Percentiles rank a stretch among this genome's conserved stretches.
Conservation (phyloP, 495 filamentous ascomycete genomes). For the Aspergillus affinis region DNA sequence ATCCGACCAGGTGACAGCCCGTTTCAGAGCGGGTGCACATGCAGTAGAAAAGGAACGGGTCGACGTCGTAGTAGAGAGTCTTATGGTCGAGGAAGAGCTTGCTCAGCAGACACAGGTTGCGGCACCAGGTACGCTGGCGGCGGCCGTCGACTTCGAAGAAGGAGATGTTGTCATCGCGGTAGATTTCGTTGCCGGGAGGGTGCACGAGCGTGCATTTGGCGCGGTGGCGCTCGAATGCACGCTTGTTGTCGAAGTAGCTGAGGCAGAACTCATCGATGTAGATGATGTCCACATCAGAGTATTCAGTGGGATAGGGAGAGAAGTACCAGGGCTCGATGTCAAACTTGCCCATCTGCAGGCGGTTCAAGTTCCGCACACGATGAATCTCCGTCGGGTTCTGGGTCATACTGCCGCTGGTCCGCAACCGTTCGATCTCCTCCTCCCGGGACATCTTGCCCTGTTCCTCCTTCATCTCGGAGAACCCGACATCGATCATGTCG, state of each 20-base stretch:
- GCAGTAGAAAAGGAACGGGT: constrained; percentile 98
- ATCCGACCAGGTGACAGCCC: constrained; percentile 91
- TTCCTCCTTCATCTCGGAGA: constrained; percentile 44
- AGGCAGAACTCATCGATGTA: constrained; percentile 99
- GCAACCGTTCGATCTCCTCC: constrained; percentile 93
- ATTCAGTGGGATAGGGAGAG: constrained; percentile 89
- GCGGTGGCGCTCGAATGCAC: constrained; percentile 80
- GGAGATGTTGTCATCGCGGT: constrained; percentile 88
- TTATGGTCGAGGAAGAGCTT: constrained; percentile 99
- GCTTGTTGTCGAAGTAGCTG: constrained; percentile 77
- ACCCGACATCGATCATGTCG: constrained; percentile 62
- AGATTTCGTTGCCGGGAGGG: constrained; percentile 96
- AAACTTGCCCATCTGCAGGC: constrained; percentile 88
- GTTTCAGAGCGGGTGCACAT: constrained; percentile 86
- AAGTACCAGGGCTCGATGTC: constrained; percentile 99
- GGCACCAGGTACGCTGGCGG: constrained; percentile 94
- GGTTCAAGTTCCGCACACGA: constrained; percentile 88
- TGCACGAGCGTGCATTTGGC: constrained; percentile 88
- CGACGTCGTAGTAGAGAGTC: constrained; percentile 99
- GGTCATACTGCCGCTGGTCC: constrained; percentile 94
- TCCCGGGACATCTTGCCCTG: constrained; percentile 69
- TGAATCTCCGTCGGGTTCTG: constrained; percentile 97
- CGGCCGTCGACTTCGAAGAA: constrained; percentile 98
- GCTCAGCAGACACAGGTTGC: constrained; percentile 88
- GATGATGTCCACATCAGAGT: constrained; percentile 80